A percentile compares a stretch with the other conserved stretches of the same genome.
phyloP scores from a whole-genome alignment of 495 filamentous ascomycete genomes.

The Arthonia radiata region DNA sequence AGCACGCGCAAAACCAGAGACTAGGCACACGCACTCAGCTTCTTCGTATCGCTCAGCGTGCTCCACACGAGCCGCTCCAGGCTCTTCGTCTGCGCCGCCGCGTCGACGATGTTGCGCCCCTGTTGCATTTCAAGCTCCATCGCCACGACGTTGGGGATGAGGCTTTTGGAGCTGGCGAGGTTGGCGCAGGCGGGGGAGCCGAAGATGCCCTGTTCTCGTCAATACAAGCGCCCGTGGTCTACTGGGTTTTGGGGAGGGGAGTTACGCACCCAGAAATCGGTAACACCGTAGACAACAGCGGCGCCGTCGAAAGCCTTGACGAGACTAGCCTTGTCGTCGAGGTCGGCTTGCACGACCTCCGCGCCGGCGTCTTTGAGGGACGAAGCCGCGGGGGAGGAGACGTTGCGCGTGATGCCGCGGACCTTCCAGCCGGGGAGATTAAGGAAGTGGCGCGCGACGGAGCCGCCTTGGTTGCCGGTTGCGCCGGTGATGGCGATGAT shows the following conservation, averaged over 20 bases:
- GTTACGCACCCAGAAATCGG: conserved; percentile 22
- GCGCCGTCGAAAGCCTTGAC: conserved; percentile 20
- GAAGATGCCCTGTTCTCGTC: too few species aligned
- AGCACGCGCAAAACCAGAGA: too few species aligned
- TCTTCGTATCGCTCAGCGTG: conserved; percentile 6
- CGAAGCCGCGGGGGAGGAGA: conserved; percentile 13
- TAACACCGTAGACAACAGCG: conserved; percentile 25
- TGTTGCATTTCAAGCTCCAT: conserved; percentile 23
- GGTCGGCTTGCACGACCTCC: conserved; percentile 21
- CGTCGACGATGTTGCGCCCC: conserved; percentile 23
- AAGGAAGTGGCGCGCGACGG: conserved; percentile 9
- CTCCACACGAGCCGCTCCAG: conserved; percentile 8
- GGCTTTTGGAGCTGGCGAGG: conserved; percentile 8
- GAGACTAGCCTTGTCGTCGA: conserved; percentile 19
- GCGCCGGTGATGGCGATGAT: conserved; percentile 34
- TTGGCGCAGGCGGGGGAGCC: conserved; percentile 11
- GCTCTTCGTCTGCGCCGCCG: conserved; percentile 13
- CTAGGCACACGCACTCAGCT: too few species aligned
- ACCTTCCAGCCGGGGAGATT: conserved; percentile 9
- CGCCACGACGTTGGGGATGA: conserved; percentile 17
- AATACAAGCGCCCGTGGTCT: too few species aligned
- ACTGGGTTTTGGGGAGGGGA: neutral
- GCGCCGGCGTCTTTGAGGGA: conserved; percentile 18
- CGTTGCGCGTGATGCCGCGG: conserved; percentile 14
- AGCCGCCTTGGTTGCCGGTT: conserved; percentile 20